Evolutionary conservation across 345 rosid genomes (phyloP).

Genomic region (Toxicodendron radicans): DNA sequence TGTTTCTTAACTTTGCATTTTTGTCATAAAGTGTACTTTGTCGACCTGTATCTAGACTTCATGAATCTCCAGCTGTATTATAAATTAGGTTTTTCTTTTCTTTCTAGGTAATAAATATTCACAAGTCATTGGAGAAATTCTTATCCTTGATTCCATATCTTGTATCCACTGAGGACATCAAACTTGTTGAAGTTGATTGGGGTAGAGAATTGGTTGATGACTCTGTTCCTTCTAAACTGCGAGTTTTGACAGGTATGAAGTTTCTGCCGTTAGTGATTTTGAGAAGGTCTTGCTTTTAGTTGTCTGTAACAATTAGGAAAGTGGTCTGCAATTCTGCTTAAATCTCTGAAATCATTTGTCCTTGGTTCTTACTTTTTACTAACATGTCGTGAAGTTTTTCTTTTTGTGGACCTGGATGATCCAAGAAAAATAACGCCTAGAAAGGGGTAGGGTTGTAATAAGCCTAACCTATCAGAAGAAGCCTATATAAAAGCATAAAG

Average conservation of each 20-base stretch:
- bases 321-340: background rate
- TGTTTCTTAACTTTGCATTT: slow-evolving; percentile 4
- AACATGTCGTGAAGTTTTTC: background rate
- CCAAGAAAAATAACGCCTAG: too few relatives aligned
- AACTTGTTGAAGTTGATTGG: slow-evolving; percentile 47
- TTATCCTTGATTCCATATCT: slow-evolving; percentile 58
- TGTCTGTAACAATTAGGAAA: background rate
- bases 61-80: background rate
- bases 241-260: slow-evolving; percentile 62
- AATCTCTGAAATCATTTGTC: background rate
- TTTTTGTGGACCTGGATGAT: too few relatives aligned
- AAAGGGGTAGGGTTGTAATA: too few relatives aligned
- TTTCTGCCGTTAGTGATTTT: slow-evolving; percentile 12
- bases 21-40: background rate
- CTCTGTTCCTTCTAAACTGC: slow-evolving; percentile 50
- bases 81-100: slow-evolving; percentile 14
- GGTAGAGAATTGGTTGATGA: slow-evolving; percentile 47
- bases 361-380: background rate
- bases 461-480: too few relatives aligned
- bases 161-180: slow-evolving; percentile 38
- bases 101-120: slow-evolving; percentile 68
- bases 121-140: slow-evolving; percentile 55
- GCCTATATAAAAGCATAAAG: too few relatives aligned
- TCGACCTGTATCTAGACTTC: slow-evolving; percentile 5
- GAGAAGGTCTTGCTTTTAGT: background rate